Base-by-base conservation (phyloP, 2,329 filamentous ascomycete genomes). In the Colletotrichum euphorbiae region DNA sequence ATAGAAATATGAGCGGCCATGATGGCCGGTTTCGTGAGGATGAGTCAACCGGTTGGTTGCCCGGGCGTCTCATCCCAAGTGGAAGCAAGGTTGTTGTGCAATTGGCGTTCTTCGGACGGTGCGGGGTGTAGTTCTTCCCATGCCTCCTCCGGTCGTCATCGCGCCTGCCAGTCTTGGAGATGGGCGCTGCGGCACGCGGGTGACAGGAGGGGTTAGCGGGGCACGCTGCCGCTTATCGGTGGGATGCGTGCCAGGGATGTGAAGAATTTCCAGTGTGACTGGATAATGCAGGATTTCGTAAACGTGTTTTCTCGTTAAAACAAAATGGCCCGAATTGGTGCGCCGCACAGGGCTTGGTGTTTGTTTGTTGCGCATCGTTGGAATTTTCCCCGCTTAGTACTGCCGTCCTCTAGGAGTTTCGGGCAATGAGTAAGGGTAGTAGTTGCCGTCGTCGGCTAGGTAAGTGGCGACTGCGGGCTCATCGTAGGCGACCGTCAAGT, bases 401-500 rank as follows among this genome's bases (percentile, higher is more conserved):
- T 43, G 42, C 19, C 36, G 60, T 36, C 60, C 64, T 19, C 64
- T 59, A 21, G 57, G 28, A 28, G 28, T 28, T 28, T 28, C 28
- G 6, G 28, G 7, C 28, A 28, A 28, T 28, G 28, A 8, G 2
- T 7, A 7, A 28, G 28, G 28, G 28, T 28, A 28, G 56, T 73
- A 77, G n/a, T 46, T 45, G 24, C 75, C 74, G 42, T 78, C 75
- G 48, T 76, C 74, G 7, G 28, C 28, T 28, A 28, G 7, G 28
- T 28, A 28, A 28, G 28, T 6, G 6, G 28, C 28, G 28, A 28
- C 28, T 28, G 7, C 6, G 7, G 28, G 28, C 6, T 74, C 75
- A 62, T 76, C 31, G 40, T 68, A 70, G 33, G 58, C 68, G 13
- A 62, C 66, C 8, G 57, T 56, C 4, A 54, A 21, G 31, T 15